phyloP scores from a whole-genome alignment of 1,139 yeast species.

The Nakaseomyces glabratus region DNA sequence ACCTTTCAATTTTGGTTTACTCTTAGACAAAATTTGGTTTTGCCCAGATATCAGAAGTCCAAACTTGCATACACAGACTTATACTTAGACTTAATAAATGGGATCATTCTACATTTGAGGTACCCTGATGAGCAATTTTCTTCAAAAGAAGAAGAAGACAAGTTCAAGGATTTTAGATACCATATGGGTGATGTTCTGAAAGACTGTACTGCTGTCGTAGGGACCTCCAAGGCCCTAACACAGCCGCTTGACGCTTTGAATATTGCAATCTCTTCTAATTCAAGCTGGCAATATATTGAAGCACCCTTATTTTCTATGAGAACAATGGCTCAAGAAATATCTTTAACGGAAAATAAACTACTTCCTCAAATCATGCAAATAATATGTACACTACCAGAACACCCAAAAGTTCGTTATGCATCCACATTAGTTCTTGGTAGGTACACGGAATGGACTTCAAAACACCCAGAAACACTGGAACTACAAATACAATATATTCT shows the following conservation, averaged over 20 bases:
- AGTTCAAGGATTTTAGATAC: conserved; percentile 86
- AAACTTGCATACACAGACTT: conserved; percentile 47
- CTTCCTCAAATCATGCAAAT: conserved; percentile 53
- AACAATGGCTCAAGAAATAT: conserved; percentile 90
- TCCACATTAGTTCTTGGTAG: conserved; percentile 89
- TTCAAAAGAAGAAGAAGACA: conserved; percentile 69
- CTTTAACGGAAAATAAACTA: conserved; percentile 53
- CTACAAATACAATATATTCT: conserved; percentile 79
- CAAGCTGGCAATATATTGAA: conserved; percentile 76
- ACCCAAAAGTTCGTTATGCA: conserved; percentile 80
- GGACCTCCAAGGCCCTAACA: conserved; percentile 57
- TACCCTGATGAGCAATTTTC: conserved; percentile 51
- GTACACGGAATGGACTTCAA: conserved; percentile 90
- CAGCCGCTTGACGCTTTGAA: conserved; percentile 32
- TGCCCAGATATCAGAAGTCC: conserved; percentile 56
- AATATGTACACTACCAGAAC: conserved; percentile 71
- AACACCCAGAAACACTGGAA: conserved; percentile 74
- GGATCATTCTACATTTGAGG: conserved; percentile 62
- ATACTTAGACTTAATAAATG: conserved; percentile 54
- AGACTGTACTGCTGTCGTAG: conserved; percentile 87
- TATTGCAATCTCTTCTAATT: conserved; percentile 16
- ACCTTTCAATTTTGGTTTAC: conserved; percentile 91
- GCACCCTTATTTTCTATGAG: conserved; percentile 86
- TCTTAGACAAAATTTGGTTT: conserved; percentile 59
- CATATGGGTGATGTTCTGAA: conserved; percentile 95